Percentiles rank a stretch among this genome's conserved stretches.
Evolutionary conservation across 2,329 filamentous ascomycete species (phyloP).

Genomic region (Leptodontidium sp.): DNA sequence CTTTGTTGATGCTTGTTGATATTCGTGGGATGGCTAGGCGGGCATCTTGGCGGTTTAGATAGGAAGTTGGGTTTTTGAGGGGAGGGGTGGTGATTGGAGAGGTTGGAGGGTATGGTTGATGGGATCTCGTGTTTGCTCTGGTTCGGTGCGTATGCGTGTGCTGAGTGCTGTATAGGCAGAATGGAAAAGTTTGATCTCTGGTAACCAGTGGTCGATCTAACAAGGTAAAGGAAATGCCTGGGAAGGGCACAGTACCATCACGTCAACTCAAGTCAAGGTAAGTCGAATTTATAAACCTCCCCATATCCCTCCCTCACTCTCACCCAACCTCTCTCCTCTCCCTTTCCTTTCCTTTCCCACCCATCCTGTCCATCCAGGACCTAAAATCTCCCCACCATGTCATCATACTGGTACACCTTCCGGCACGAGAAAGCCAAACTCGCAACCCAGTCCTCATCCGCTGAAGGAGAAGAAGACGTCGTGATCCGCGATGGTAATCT

Average conservation of each 20-base stretch:
- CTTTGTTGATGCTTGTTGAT: no score
- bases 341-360: no score
- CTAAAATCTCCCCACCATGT: neutral
- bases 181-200: neutral
- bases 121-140: neutral
- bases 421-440: conserved; percentile 14
- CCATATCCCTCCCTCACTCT: no score
- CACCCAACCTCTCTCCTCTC: no score
- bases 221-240: neutral
- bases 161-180: neutral
- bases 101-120: neutral
- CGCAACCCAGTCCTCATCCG: conserved; percentile 1
- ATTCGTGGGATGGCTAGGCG: neutral
- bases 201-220: neutral
- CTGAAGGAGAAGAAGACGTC: conserved; percentile 14
- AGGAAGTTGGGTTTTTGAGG: neutral
- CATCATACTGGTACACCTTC: conserved; percentile 17
- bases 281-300: no score
- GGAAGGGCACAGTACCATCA: neutral
- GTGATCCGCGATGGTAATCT: conserved; percentile 30
- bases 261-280: neutral
- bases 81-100: conserved; percentile 1
- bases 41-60: neutral
- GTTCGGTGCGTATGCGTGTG: no score
- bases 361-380: neutral